Percentiles rank a stretch among this genome's conserved stretches.
Evolutionary conservation across 805 yeast genomes (phyloP).

Genomic region (Candida suzukii): DNA sequence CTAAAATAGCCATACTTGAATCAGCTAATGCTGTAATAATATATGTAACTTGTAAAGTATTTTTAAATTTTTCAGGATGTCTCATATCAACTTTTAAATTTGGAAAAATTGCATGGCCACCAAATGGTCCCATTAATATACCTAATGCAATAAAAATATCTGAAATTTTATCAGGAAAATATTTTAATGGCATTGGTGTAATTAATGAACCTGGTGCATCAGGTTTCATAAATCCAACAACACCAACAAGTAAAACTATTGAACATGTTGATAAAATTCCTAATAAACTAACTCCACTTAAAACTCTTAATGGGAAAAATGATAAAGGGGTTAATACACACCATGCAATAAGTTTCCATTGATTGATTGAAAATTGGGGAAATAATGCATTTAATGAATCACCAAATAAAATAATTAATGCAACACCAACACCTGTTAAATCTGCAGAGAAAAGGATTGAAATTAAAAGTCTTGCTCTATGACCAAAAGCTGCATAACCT

Average conservation of each 20-base stretch:
- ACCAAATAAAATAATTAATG: conserved; percentile 74
- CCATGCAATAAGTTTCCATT: conserved; percentile 63
- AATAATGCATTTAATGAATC: conserved; percentile 73
- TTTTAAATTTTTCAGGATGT: conserved; percentile 54
- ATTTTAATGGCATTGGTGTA: conserved; percentile 36
- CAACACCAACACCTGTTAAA: conserved; percentile 73
- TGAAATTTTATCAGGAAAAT: conserved; percentile 30
- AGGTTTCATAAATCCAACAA: conserved; percentile 38
- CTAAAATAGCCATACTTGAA: conserved; percentile 52
- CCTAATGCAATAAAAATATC: conserved; percentile 48
- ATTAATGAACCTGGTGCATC: conserved; percentile 49
- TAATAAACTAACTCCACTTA: conserved; percentile 46
- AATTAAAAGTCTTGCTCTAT: conserved; percentile 64
- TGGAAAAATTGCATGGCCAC: conserved; percentile 82
- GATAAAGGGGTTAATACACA: conserved; percentile 75
- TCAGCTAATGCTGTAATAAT: conserved; percentile 53
- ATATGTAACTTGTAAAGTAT: conserved; percentile 49
- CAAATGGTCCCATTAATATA: conserved; percentile 70
- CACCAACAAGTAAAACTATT: conserved; percentile 36
- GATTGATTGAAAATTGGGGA: conserved; percentile 42
- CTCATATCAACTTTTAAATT: conserved; percentile 71
- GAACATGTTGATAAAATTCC: conserved; percentile 52
- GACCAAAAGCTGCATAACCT: conserved; percentile 80
- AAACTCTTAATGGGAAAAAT: conserved; percentile 47
- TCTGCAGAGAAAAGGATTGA: conserved; percentile 73